Percentiles rank a stretch among this genome's conserved stretches.
Conservation (phyloP, 2,329 filamentous ascomycete genomes). For the Hysterium pulicare region DNA sequence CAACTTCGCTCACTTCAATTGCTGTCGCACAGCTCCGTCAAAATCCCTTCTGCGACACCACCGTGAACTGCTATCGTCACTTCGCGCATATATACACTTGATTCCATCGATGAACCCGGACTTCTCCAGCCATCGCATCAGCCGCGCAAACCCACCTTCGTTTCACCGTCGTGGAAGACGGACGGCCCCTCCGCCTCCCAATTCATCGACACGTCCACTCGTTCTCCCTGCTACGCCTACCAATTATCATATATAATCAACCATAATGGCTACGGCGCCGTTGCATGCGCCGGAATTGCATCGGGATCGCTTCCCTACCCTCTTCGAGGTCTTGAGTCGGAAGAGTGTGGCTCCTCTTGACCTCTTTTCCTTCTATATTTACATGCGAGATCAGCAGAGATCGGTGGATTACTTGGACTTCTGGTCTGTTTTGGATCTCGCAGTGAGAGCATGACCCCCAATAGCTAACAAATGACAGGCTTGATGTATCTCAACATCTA, state of each 20-base stretch:
- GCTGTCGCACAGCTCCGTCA: constrained; percentile 18
- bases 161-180: not conserved
- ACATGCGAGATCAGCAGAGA: constrained; percentile 97
- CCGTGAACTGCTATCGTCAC: constrained; percentile 1
- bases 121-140: not conserved
- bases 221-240: not conserved
- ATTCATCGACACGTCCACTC: not conserved
- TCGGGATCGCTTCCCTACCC: constrained; percentile 84
- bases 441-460: not conserved
- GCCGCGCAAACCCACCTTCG: not conserved
- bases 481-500: constrained; percentile 99
- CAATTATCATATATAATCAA: constrained; percentile 7
- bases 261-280: constrained; percentile 21
- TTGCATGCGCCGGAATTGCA: constrained; percentile 22
- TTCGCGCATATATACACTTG: too few species aligned
- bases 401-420: constrained; percentile 98
- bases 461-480: constrained; percentile 58
- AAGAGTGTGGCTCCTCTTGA: constrained; percentile 94
- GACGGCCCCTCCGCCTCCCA: not conserved
- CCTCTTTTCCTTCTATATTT: constrained; percentile 98
- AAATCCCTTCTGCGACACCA: constrained; percentile 10
- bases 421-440: constrained; percentile 61
- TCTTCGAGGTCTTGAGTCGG: constrained; percentile 93
- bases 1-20: constrained; percentile 18
- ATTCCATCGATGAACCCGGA: not conserved